A percentile compares a stretch with the other conserved stretches of the same genome.
These are phyloP conservation scores for Neurospora sp. DNA, from an alignment of 495 filamentous ascomycete species.

Conservation along the genomic window DNA sequence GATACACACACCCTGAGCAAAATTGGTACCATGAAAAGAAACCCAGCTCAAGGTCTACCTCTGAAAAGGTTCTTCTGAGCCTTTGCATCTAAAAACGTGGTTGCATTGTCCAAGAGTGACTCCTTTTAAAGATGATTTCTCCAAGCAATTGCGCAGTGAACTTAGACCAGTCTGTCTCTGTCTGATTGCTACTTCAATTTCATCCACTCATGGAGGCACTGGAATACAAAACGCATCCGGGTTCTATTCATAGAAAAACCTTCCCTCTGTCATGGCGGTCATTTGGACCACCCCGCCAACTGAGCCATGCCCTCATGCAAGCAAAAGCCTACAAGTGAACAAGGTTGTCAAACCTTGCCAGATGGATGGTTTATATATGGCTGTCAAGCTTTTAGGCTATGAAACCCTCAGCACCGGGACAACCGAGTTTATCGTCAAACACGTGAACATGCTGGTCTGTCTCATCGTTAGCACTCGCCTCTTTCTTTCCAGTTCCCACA, in stretches of 20 bases:
- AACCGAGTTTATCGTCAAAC: neutral
- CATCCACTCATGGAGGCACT: too few relatives aligned
- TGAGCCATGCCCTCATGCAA: neutral
- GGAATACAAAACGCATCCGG: too few relatives aligned
- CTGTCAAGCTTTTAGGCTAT: neutral
- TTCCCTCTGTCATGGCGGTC: neutral
- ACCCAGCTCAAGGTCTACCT: too few relatives aligned
- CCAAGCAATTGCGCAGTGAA: too few relatives aligned
- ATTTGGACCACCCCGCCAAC: neutral
- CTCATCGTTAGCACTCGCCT: neutral
- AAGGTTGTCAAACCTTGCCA: neutral
- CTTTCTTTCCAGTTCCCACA: neutral
- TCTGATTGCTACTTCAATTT: too few relatives aligned
- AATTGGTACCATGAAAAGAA: too few relatives aligned
- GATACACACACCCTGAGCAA: too few relatives aligned
- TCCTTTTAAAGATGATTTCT: too few relatives aligned
- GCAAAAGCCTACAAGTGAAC: neutral
- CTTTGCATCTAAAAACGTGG: too few relatives aligned
- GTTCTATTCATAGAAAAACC: neutral
- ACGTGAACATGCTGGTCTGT: neutral
- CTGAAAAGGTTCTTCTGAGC: too few relatives aligned
- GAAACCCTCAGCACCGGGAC: neutral
- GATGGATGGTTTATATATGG: neutral
- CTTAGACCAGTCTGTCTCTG: too few relatives aligned
- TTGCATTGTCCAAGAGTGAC: too few relatives aligned